Base-by-base conservation (phyloP, 2,329 filamentous ascomycete genomes). In the Clonostachys rosea region DNA sequence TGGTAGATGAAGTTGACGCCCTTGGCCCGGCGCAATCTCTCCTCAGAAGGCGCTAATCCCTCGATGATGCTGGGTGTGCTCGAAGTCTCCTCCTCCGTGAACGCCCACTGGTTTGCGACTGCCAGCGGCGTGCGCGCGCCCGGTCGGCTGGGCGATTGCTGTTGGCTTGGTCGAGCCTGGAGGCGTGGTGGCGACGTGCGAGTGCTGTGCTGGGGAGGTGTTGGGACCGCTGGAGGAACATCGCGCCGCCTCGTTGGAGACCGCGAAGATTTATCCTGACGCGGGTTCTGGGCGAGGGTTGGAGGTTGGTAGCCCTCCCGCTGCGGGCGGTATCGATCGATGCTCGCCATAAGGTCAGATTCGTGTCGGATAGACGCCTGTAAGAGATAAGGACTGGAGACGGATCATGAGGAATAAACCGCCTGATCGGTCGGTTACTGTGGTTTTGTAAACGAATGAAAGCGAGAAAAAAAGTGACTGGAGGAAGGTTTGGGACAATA, bases 1-100 rank as follows among this genome's bases (percentile, higher is more conserved):
- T 96, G 91, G 52, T 90, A 86, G 59, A 99, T 95, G 69, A 99
- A 99, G 65, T 96, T 95, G 61, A 96, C 86, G 42, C 94, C 92
- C 65, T 97, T 97, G 50, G 88, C 86, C 47, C 94, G 83, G 49
- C 88, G 78, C 54, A 87, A 78, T 52, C 89, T 79, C 70, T 97
- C 94, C 61, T 94, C 85, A 33, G 84, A 80, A 5, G 84, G 76
- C 9, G 82, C 66, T 62, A 97, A 81, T 18, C 92, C 92, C 55
- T 96, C 89, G 13, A 91, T 68, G 49, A 95, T 84, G 45, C 89
- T 94, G 1, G 94, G 94, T 7, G 90, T 87, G 60, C 86, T 88
- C 46, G 81, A 71, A 24, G 95, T 78, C 68, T 99, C 94, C 43
- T 89, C 84, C 42, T 87, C 78, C 13, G 86, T 89, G 64, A 96